Percentiles rank a stretch among this genome's conserved stretches.
Evolutionary conservation across 2,329 filamentous ascomycete genomes (phyloP).

Genomic region (Fusarium lyarnte): DNA sequence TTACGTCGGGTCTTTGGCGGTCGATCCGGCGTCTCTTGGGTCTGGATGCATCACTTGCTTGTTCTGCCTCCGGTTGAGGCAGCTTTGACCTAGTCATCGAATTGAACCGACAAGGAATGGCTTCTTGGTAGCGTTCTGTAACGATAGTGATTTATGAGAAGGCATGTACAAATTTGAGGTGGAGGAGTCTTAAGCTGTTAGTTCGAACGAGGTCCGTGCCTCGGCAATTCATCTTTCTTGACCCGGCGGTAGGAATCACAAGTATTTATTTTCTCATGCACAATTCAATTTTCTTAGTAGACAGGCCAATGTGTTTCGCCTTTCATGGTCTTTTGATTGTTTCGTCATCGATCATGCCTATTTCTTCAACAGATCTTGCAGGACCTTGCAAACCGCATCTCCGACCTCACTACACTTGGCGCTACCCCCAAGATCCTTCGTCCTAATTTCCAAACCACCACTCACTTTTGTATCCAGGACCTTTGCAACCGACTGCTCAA

Average conservation of each 20-base stretch:
- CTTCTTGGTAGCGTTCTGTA: too few species aligned
- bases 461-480: conserved; percentile 65
- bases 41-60: background rate
- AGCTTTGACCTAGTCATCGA: background rate
- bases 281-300: too few species aligned
- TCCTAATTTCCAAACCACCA: conserved; percentile 62
- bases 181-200: too few species aligned
- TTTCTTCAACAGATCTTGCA: background rate
- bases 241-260: too few species aligned
- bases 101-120: too few species aligned
- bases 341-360: rapidly evolving
- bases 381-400: conserved; percentile 59
- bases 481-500: conserved; percentile 71
- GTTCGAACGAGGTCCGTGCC: too few species aligned
- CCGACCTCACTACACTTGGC: conserved; percentile 73
- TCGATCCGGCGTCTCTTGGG: background rate
- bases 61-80: background rate
- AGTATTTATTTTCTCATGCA: too few species aligned
- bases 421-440: conserved; percentile 72
- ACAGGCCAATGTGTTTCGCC: too few species aligned
- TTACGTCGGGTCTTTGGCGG: background rate
- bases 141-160: too few species aligned
- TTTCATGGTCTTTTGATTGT: rapidly evolving
- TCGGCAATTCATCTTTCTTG: too few species aligned
- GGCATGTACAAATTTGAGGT: too few species aligned